Evolutionary conservation across 1,284 basidiomycete genomes (phyloP), one percentile per base, ranked within the genome.

Genomic region (Boletellus sp.): DNA sequence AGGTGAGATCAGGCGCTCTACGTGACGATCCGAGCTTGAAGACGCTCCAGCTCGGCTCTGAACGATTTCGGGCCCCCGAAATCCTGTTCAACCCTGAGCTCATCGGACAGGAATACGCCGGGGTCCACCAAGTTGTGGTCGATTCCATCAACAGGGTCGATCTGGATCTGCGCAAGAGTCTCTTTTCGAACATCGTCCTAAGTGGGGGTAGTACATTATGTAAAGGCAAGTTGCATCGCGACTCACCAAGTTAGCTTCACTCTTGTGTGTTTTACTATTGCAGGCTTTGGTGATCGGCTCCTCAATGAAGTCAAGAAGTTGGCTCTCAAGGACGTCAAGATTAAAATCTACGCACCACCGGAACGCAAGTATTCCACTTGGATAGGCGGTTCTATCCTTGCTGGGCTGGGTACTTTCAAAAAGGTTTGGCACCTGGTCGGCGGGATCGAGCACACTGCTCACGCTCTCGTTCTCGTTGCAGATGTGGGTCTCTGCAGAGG

Each of bases 401-500:
- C 96, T 42, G 95, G 96, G 37, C 73, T 99, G 54, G 95, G 86
- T 61, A 97, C 97, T 19, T 99, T 99, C 78, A 98, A 95, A 75
- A 97, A 97, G 87, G 95, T 91, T 58, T 47, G 62, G 35, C 35
- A 24, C n/a, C 52, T 30, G 40, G 32, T 18, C 47, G n/a, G 28
- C 44, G 22, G 10, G 52, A 36, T 50, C 46, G 44, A 45, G 22
- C 38, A 24, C n/a, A 38, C 28, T 50, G 26, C 49, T 59, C 51
- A 57, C 38, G 32, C 35, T 49, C 43, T 32, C 47, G 50, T 44
- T 10, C 10, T 28, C 11, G 26, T 28, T 40, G 26, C 53, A 95
- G 93, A 96, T 97, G 93, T 97, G 93, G 93, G 93, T 99, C 44
- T 97, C 93, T 39, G 95, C 96, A 39, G 97, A 99, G 69, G 97